Percentiles rank a stretch among this genome's conserved stretches.
Conservation (phyloP, 495 filamentous ascomycete genomes). For the Annulohypoxylon nitens region DNA sequence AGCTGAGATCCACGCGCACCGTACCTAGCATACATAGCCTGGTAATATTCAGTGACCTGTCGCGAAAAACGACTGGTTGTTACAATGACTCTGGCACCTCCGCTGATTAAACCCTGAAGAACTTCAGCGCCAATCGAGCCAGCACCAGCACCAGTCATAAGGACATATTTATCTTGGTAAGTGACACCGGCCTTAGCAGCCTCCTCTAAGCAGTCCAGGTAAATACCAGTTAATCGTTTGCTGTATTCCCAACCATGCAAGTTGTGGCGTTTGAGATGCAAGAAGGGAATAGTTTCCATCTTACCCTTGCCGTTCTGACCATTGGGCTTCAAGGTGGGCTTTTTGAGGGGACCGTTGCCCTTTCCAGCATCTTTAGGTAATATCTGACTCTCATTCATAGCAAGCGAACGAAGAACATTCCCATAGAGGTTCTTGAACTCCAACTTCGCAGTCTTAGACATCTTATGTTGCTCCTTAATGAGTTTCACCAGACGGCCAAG, state of each 20-base stretch:
- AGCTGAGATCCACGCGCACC: slow-evolving; percentile 95
- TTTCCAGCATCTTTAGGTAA: slow-evolving; percentile 83
- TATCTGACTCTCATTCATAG: slow-evolving; percentile 98
- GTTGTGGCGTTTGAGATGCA: slow-evolving; percentile 95
- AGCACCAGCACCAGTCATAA: slow-evolving; percentile 98
- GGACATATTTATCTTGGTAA: slow-evolving; percentile 93
- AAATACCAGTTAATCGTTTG: slow-evolving; percentile 94
- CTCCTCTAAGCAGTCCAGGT: slow-evolving; percentile 90
- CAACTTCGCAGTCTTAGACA: slow-evolving; percentile 92
- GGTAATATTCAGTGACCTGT: slow-evolving; percentile 99
- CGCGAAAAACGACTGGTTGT: slow-evolving; percentile 97
- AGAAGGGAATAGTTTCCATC: slow-evolving; percentile 96
- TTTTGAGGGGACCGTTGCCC: slow-evolving; percentile 71
- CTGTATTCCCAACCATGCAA: slow-evolving; percentile 98
- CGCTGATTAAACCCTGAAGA: slow-evolving; percentile 94
- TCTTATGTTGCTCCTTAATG: slow-evolving; percentile 95
- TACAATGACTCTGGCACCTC: slow-evolving; percentile 94
- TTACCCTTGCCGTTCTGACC: slow-evolving; percentile 79
- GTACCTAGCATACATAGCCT: slow-evolving; percentile 95
- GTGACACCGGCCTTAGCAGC: slow-evolving; percentile 88
- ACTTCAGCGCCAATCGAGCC: slow-evolving; percentile 99
- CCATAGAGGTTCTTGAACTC: slow-evolving; percentile 95
- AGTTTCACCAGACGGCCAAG: slow-evolving; percentile 94
- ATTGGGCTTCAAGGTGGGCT: slow-evolving; percentile 72
- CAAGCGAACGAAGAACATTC: slow-evolving; percentile 90